These are phyloP conservation scores for Ceratocystis huliohia DNA, from an alignment of 2,329 filamentous ascomycete genomes.

Conservation along the genomic window DNA sequence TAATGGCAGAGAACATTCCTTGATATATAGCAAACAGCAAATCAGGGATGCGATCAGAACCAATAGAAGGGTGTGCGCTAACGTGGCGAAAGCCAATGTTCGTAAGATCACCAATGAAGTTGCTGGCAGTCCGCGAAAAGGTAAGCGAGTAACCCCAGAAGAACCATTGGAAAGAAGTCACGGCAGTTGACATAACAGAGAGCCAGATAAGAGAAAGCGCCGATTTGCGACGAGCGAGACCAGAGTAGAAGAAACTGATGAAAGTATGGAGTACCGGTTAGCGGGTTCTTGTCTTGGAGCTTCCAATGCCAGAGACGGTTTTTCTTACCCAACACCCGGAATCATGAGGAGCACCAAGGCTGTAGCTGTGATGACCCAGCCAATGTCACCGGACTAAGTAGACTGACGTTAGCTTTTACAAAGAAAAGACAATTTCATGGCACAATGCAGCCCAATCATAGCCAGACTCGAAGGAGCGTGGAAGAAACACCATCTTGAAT, in stretches of 20 bases:
- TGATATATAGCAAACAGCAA: slow-evolving; percentile 77
- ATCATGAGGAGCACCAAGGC: slow-evolving; percentile 85
- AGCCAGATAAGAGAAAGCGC: slow-evolving; percentile 84
- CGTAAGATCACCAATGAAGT: slow-evolving; percentile 62
- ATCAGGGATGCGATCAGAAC: slow-evolving; percentile 61
- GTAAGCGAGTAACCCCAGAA: slow-evolving; percentile 80
- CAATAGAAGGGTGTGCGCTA: slow-evolving; percentile 62
- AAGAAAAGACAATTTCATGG: background rate
- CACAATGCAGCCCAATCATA: background rate
- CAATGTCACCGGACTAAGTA: slow-evolving; percentile 62
- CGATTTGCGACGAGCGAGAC: slow-evolving; percentile 76
- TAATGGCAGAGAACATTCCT: slow-evolving; percentile 79
- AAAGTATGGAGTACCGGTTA: slow-evolving; percentile 11
- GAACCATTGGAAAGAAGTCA: slow-evolving; percentile 88
- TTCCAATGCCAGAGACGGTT: slow-evolving; percentile 13
- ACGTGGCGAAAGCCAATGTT: slow-evolving; percentile 73
- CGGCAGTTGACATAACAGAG: slow-evolving; percentile 71
- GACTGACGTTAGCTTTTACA: background rate
- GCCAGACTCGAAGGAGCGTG: background rate
- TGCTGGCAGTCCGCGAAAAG: slow-evolving; percentile 65
- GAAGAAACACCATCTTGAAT: too few relatives aligned
- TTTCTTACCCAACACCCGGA: slow-evolving; percentile 61
- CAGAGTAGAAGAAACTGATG: slow-evolving; percentile 70
- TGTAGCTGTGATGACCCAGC: slow-evolving; percentile 70
- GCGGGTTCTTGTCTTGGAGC: background rate